Base-by-base conservation (phyloP, 1,284 basidiomycete genomes). In the Tilletia walkeri region DNA sequence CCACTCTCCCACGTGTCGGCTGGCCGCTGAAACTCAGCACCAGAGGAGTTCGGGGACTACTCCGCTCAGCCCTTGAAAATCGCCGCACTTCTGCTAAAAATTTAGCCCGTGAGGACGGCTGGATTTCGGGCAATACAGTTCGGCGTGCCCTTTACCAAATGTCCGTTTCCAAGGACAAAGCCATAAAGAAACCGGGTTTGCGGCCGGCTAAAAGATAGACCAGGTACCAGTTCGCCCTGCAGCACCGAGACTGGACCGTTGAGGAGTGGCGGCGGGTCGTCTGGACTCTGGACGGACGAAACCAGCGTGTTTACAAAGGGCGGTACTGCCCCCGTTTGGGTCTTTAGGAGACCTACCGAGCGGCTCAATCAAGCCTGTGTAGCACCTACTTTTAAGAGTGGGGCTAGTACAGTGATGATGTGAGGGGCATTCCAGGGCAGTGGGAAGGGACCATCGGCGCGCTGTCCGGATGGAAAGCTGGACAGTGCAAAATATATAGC, bases 271-370 rank as follows among this genome's bases (percentile, higher is more conserved):
- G 54, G 12, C 14, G 34, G 54, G 54, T 56, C 54, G 34, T 30
- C 24, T 30, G 24, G 24, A 30, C 24, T 56, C 3, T 56, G 54
- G 54, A 56, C 54, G 54, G 54, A 56, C 14, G 54, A 56, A 30
- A 56, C 54, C 24, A 30, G 24, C 24, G 24, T 56, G 4, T 56
- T 24, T 24, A 56, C 54, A 12, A 24, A 10, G 12, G 54, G 54
- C 54, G 54, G 54, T 12, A 53, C 50, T 53, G 30, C n/a, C n/a
- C 50, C 50, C 30, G 50, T 53, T 24, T 53, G 50, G 50, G 50
- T 30, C 41, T 45, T 45, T 30, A 56, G 54, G 20, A 24, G 54
- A 56, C 20, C 54, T 4, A 12, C 10, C n/a, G 24, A 56, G 34
- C 24, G 20, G 34, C 54, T 56, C 10, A 56, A 30, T 12, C 54